phyloP scores from a whole-genome alignment of 768 basidiomycete species.

The Suillus sp. region DNA sequence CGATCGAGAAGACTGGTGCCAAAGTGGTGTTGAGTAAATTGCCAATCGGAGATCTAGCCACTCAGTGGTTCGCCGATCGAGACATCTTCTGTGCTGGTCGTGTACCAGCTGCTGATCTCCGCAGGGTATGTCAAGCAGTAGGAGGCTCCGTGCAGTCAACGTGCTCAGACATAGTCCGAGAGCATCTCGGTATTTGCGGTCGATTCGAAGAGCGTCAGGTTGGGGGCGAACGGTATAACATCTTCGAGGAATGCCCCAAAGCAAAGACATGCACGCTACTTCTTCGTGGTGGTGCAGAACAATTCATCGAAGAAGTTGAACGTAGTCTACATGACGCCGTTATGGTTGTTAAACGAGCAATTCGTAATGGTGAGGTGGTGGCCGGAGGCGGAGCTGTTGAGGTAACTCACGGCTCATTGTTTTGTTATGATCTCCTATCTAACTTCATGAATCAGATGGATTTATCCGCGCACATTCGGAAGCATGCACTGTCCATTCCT shows the following conservation, averaged over 20 bases:
- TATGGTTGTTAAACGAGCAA: constrained; percentile 99
- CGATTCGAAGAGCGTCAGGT: constrained; percentile 93
- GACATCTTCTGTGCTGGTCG: constrained; percentile 99
- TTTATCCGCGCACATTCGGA: constrained; percentile 90
- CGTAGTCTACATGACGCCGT: constrained; percentile 97
- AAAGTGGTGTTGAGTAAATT: constrained; percentile 98
- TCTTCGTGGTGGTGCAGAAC: constrained; percentile 92
- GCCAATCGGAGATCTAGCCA: constrained; percentile 97
- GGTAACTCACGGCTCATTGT: constrained; percentile 44
- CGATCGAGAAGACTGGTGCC: constrained; percentile 94
- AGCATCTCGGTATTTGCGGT: constrained; percentile 95
- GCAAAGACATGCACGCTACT: constrained; percentile 95
- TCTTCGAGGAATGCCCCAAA: constrained; percentile 91
- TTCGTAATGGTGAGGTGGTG: constrained; percentile 94
- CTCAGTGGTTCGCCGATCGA: constrained; percentile 99
- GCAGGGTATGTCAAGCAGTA: constrained; percentile 93
- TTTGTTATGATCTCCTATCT: constrained; percentile 7
- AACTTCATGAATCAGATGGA: constrained; percentile 76
- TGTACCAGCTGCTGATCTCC: constrained; percentile 85
- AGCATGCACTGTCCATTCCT: constrained; percentile 88
- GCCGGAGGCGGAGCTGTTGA: constrained; percentile 98
- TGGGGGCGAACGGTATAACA: constrained; percentile 94
- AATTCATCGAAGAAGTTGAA: constrained; percentile 99
- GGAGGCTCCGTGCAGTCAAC: constrained; percentile 96
- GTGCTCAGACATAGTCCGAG: constrained; percentile 85